Evolutionary conservation across 2,329 filamentous ascomycete genomes (phyloP).

Genomic region (Alternaria viburni): DNA sequence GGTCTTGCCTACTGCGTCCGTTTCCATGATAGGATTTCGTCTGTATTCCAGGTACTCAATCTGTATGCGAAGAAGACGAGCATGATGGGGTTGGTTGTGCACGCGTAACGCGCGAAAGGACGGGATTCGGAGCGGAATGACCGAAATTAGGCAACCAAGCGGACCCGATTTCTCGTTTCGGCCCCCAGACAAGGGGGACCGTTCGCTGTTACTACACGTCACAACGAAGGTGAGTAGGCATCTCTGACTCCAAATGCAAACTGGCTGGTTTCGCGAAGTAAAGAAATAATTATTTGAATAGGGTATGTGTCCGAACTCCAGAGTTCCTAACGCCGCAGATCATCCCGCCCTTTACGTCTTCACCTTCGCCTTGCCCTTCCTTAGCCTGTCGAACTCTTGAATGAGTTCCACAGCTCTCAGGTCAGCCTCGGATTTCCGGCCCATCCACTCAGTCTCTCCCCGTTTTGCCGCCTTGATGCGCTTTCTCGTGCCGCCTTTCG

Average conservation of each 20-base stretch:
- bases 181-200: background rate
- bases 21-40: constrained; percentile 11
- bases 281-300: background rate
- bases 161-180: background rate
- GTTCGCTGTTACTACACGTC: background rate
- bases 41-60: background rate
- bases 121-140: background rate
- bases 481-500: constrained; percentile 10
- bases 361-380: background rate
- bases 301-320: background rate
- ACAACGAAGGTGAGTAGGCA: background rate
- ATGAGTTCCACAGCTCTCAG: constrained; percentile 4
- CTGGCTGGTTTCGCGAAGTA: background rate
- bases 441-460: constrained; percentile 11
- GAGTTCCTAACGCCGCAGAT: background rate
- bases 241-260: background rate
- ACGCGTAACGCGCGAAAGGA: background rate
- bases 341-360: background rate
- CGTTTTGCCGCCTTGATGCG: constrained; percentile 5
- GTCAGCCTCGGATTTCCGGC: background rate
- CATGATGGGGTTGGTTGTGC: background rate
- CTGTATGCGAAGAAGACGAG: background rate
- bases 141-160: background rate
- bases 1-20: constrained; percentile 20
- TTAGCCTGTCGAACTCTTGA: constrained; percentile 3